Evolutionary conservation across 2,329 filamentous ascomycete genomes (phyloP).

Genomic region (Coleophoma crateriformis): DNA sequence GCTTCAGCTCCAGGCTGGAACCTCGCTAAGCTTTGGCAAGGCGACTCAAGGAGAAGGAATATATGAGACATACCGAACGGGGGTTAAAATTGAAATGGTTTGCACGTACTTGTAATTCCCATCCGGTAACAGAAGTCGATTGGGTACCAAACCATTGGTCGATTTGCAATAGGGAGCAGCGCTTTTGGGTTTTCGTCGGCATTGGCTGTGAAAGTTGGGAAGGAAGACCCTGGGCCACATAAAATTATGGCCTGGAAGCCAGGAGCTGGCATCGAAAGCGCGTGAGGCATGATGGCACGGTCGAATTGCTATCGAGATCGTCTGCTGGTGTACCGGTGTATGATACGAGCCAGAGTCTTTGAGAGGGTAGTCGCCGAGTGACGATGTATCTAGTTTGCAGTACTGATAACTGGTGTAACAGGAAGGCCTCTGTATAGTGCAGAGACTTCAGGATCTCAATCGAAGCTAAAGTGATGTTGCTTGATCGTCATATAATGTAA

Average conservation of each 20-base stretch:
- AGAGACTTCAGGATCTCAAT: too few relatives aligned
- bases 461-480: too few relatives aligned
- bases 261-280: slow-evolving; percentile 64
- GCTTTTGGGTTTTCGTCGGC: slow-evolving; percentile 79
- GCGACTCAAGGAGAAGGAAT: not conserved
- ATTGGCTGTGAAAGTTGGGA: slow-evolving; percentile 77
- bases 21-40: not conserved
- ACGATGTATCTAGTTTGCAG: too few relatives aligned
- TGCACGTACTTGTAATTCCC: slow-evolving; percentile 62
- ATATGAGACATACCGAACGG: not conserved
- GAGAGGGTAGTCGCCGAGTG: too few relatives aligned
- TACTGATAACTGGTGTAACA: too few relatives aligned
- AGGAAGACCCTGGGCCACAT: slow-evolving; percentile 75
- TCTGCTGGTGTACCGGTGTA: not conserved
- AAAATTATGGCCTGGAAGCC: slow-evolving; percentile 80
- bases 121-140: slow-evolving; percentile 81
- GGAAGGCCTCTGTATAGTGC: too few relatives aligned
- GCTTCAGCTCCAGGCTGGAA: too few relatives aligned
- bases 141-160: slow-evolving; percentile 87
- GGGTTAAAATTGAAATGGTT: slow-evolving; percentile 4
- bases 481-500: too few relatives aligned
- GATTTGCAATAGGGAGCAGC: slow-evolving; percentile 74
- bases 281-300: slow-evolving; percentile 61
- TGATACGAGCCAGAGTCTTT: too few relatives aligned
- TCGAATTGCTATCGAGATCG: not conserved